Percentiles rank a stretch among this genome's conserved stretches.
Evolutionary conservation across 257 asterid species (phyloP).

Genomic region (Linderniella brevidens): DNA sequence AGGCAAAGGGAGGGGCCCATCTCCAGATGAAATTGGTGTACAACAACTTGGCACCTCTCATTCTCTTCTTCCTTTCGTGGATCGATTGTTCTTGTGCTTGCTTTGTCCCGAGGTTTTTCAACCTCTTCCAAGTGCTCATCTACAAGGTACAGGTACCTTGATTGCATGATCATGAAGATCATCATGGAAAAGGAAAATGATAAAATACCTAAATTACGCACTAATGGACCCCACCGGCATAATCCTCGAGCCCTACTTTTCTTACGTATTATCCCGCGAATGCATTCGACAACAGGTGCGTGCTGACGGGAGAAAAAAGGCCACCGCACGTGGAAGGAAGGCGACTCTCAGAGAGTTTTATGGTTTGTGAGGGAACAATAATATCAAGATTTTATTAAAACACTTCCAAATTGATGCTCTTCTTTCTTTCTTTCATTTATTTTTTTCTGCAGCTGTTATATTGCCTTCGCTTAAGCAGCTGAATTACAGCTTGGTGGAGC

Average conservation of each 20-base stretch:
- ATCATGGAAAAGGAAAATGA: too few species aligned
- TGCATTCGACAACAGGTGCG: constrained; percentile 40
- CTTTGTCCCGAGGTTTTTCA: constrained; percentile 37
- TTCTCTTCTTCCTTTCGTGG: constrained; percentile 57
- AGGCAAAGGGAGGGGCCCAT: constrained; percentile 56
- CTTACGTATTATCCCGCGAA: too few species aligned
- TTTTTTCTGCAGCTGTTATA: constrained; percentile 45
- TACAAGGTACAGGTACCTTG: constrained; percentile 42
- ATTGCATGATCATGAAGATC: too few species aligned
- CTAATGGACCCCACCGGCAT: too few species aligned
- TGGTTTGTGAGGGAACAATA: constrained; percentile 23
- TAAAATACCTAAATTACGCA: too few species aligned
- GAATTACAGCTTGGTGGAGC: constrained; percentile 39
- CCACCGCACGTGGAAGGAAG: constrained; percentile 49
- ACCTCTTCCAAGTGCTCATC: constrained; percentile 50
- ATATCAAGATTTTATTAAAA: too few species aligned
- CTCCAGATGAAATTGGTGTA: constrained; percentile 73
- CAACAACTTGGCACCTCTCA: constrained; percentile 47
- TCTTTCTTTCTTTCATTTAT: constrained; percentile 7
- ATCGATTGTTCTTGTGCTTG: constrained; percentile 56
- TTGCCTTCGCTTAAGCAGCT: constrained; percentile 68
- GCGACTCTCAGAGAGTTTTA: constrained; percentile 64
- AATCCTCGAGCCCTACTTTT: too few species aligned
- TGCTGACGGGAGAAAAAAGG: constrained; percentile 50
- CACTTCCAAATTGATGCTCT: too few species aligned